These are phyloP conservation scores for Datisca glomerata DNA, from an alignment of 306 rosid species.

Conservation along the genomic window DNA sequence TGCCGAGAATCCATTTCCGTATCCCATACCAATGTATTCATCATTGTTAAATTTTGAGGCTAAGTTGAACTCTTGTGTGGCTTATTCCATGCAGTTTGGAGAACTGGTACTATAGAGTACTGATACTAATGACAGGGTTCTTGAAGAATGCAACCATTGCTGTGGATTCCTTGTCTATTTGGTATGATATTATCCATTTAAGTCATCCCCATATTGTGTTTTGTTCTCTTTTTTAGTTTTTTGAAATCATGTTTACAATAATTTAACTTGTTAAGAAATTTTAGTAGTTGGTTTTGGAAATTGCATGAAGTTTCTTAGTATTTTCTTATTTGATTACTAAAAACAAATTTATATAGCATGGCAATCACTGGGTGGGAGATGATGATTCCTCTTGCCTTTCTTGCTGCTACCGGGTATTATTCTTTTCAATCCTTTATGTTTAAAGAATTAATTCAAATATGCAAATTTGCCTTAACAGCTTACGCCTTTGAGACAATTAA, in stretches of 20 bases:
- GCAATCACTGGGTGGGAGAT: neutral
- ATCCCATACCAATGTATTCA: too few species aligned
- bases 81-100: conserved; percentile 55
- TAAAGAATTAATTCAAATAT: too few species aligned
- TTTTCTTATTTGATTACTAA: neutral
- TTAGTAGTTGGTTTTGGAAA: too few species aligned
- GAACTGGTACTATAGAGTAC: conserved; percentile 59
- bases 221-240: neutral
- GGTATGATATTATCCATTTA: too few species aligned
- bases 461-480: too few species aligned
- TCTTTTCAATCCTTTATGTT: too few species aligned
- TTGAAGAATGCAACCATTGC: conserved; percentile 52
- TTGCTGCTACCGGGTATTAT: neutral
- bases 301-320: neutral
- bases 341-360: neutral
- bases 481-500: too few species aligned
- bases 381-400: conserved; percentile 1
- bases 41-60: too few species aligned
- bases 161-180: conserved; percentile 54
- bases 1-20: too few species aligned
- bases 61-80: too few species aligned
- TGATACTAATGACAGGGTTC: conserved; percentile 52
- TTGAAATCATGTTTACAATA: neutral
- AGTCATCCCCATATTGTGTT: too few species aligned
- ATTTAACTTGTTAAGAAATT: too few species aligned